phyloP scores from a whole-genome alignment of 1,284 basidiomycete genomes.

The Tremellales sp. region DNA sequence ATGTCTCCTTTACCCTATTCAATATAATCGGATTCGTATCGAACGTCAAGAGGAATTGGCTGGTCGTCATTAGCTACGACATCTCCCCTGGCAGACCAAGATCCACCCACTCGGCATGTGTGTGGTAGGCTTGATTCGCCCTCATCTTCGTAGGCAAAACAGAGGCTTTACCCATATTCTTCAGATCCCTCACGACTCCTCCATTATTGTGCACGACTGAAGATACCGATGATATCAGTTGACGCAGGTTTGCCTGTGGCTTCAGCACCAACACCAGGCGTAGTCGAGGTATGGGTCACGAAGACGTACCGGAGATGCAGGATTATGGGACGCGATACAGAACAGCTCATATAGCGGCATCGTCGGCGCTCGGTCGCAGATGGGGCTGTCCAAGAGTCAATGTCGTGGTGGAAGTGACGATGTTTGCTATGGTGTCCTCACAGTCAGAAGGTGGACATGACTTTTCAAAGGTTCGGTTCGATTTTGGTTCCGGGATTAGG shows the following conservation, averaged over 20 bases:
- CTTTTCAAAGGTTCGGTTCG: too few relatives aligned
- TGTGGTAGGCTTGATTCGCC: conserved; percentile 46
- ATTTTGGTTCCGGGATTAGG: too few relatives aligned
- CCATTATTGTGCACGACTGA: conserved; percentile 40
- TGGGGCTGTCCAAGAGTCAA: too few relatives aligned
- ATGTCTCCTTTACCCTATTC: conserved; percentile 38
- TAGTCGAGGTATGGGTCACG: background rate
- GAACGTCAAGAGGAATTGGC: conserved; percentile 47
- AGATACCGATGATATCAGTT: conserved; percentile 41
- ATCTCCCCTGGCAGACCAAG: background rate
- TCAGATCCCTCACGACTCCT: conserved; percentile 45
- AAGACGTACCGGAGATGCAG: conserved; percentile 40
- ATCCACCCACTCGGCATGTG: conserved; percentile 45
- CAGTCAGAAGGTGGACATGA: too few relatives aligned
- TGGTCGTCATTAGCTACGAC: conserved; percentile 6
- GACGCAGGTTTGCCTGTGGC: conserved; percentile 40
- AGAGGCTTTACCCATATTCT: conserved; percentile 37
- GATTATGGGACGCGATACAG: conserved; percentile 48
- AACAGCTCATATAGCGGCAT: conserved; percentile 50
- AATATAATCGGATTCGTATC: conserved; percentile 47
- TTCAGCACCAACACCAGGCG: background rate
- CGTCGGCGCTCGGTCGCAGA: too few relatives aligned
- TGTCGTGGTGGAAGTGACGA: too few relatives aligned
- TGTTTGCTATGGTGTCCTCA: too few relatives aligned
- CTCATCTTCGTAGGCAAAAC: conserved; percentile 42